Percentiles rank a stretch among this genome's conserved stretches.
Evolutionary conservation across 1,284 basidiomycete genomes (phyloP).

Genomic region (Flammula alnicola): DNA sequence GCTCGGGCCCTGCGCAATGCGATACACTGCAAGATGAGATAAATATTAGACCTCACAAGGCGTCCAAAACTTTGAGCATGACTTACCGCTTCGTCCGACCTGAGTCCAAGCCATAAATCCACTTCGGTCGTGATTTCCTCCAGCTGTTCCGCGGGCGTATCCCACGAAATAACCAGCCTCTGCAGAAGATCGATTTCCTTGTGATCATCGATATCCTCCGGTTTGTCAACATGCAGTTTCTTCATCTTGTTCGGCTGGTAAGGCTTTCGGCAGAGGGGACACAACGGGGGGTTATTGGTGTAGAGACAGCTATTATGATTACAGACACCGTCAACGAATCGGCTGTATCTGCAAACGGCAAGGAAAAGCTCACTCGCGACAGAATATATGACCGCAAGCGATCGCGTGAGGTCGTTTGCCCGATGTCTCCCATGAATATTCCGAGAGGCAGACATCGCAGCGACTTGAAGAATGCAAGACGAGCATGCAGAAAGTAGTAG

Average conservation of each 20-base stretch:
- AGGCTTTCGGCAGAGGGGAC: constrained; percentile 67
- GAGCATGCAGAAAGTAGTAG: constrained; percentile 49
- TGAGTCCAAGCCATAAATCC: constrained; percentile 47
- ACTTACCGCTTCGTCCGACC: constrained; percentile 39
- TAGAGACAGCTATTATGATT: constrained; percentile 59
- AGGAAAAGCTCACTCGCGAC: constrained; percentile 48
- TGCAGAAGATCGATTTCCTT: constrained; percentile 47
- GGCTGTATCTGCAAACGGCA: too few relatives aligned
- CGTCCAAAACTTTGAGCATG: neutral
- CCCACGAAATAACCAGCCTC: constrained; percentile 51
- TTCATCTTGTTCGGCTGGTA: constrained; percentile 59
- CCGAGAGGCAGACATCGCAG: constrained; percentile 73
- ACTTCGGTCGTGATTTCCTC: constrained; percentile 49
- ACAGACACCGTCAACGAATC: constrained; percentile 1
- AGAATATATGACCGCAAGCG: constrained; percentile 74
- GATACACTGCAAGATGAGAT: constrained; percentile 12
- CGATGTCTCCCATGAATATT: constrained; percentile 52
- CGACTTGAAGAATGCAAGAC: constrained; percentile 65
- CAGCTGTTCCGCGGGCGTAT: constrained; percentile 46
- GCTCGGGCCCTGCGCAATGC: constrained; percentile 18
- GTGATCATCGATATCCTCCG: constrained; percentile 35
- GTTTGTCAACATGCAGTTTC: constrained; percentile 61
- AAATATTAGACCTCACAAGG: neutral
- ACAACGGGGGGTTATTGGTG: constrained; percentile 52
- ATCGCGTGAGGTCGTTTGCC: constrained; percentile 62